These are phyloP conservation scores for Sisymbrium altissimum DNA, from an alignment of 345 rosid species.

Conservation along the genomic window DNA sequence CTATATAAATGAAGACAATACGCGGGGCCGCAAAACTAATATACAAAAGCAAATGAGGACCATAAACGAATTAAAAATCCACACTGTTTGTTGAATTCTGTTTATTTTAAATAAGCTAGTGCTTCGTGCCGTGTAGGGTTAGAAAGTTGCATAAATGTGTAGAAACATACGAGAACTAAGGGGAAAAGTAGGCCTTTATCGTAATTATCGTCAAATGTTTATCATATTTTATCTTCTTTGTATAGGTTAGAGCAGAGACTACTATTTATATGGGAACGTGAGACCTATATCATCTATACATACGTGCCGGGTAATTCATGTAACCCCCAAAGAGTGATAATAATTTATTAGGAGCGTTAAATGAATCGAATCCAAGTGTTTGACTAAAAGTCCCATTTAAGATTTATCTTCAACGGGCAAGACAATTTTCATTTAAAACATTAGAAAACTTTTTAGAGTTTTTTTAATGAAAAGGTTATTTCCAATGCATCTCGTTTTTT, in stretches of 20 bases:
- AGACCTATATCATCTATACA: slow-evolving; percentile 10
- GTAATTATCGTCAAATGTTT: slow-evolving; percentile 15
- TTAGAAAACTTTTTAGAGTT: neutral
- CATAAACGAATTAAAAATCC: neutral
- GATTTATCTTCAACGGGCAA: slow-evolving; percentile 3
- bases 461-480: neutral
- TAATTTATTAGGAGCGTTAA: neutral
- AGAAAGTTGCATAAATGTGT: slow-evolving; percentile 32
- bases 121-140: slow-evolving; percentile 33
- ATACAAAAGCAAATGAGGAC: slow-evolving; percentile 13
- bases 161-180: slow-evolving; percentile 25
- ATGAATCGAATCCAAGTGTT: slow-evolving; percentile 19
- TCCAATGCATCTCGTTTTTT: no score
- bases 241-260: neutral
- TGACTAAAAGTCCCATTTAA: neutral
- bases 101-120: slow-evolving; percentile 12
- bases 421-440: neutral
- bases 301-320: slow-evolving; percentile 27
- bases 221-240: neutral
- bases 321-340: slow-evolving; percentile 8
- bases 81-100: neutral
- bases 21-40: neutral
- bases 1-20: slow-evolving; percentile 3
- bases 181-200: slow-evolving; percentile 29
- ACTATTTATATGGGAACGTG: slow-evolving; percentile 28